Base-by-base conservation (phyloP, 441 rosid species). In the Daphne laureola region DNA sequence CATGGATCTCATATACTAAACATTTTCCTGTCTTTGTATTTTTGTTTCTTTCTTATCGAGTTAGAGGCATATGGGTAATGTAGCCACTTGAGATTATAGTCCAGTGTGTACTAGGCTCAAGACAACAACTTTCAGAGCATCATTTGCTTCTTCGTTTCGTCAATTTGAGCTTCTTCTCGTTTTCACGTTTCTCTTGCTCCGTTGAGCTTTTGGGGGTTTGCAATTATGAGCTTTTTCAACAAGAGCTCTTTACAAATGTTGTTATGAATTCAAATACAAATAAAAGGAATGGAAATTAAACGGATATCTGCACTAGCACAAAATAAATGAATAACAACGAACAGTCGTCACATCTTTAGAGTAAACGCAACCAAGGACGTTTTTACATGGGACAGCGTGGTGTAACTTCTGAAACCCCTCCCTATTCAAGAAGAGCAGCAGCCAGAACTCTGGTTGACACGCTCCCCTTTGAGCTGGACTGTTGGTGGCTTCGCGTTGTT, bases 391-490 rank as follows among this genome's bases (percentile, higher is more conserved):
- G 71, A 66, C 61, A 38, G 48, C 46, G 40, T 50, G 42, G 40
- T 50, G 42, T 51, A 62, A 41, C 23, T 1, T 55, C 46, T 52
- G 11, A 31, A 31, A 9, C 2, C 38, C 38, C 25, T 11, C 4
- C 0, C 4, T 31, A 27, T 31, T 78, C 57, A 90, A 55, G 96
- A 81, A 1, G 96, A 87, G 75, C 97, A 90, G 78, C 97, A 90
- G 31, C 97, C 94, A 3, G 84, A 64, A 51, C 85, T 85, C 81
- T 90, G 96, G 70, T 80, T 82, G 45, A 90, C 88, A 4, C 95
- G 88, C 72, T 87, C 95, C 57, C 98, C 98, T 21, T 86, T 81
- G 43, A 90, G 74, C 77, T 85, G 85, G 68, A 90, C 97, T 0
- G 97, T 84, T 2, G 96, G 83, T 17, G 94, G 87, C 73, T 82